Base-by-base conservation (phyloP, 1,284 basidiomycete genomes). In the Crepidotus sp. region DNA sequence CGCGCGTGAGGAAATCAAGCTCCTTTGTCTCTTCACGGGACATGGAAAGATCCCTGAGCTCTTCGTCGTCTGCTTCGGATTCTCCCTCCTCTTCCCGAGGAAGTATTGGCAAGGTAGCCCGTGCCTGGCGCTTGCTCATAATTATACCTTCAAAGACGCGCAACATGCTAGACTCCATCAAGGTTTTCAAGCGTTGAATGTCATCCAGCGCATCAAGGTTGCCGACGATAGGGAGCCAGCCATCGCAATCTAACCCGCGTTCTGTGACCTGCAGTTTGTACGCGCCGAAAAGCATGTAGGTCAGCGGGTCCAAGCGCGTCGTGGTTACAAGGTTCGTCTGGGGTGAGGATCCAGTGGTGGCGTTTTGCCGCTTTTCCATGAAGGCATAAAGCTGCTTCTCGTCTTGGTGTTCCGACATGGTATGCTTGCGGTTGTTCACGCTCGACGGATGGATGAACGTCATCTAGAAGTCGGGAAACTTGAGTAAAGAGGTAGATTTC, bases 241-340 rank as follows among this genome's bases (percentile, higher is more conserved):
- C 78, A 58, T 98, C 94, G 59, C 90, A 94, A 58, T 87, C 81
- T 22, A 93, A 63, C 2, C 88, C 87, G 13, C 76, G 71, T 33
- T 76, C 71, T 0, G 74, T 77, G 35, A 83, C 74, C 46, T 76
- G 65, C 32, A 93, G 73, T 44, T 83, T 74, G 61, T 88, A 81
- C 0, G 92, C 91, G 10, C 94, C 94, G 55, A 98, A 97, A 8
- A 98, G 73, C 66, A 96, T 78, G 61, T 93, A 96, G 1, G 86
- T 85, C 70, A 97, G 72, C 7, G 88, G 87, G 62, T 97, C 93
- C 25, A 97, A 67, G 26, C 84, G 80, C 1, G 90, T 92, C n/a
- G 86, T 89, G 21, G 73, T 79, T 36, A 93, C 75, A 26, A 97
- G 68, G 61, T 76, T 84, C 45, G 76, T 88, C 55, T 81, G 77